Conservation (phyloP, 192 early-diverging fungal genomes). For the Chytriomyces hyalinus region DNA sequence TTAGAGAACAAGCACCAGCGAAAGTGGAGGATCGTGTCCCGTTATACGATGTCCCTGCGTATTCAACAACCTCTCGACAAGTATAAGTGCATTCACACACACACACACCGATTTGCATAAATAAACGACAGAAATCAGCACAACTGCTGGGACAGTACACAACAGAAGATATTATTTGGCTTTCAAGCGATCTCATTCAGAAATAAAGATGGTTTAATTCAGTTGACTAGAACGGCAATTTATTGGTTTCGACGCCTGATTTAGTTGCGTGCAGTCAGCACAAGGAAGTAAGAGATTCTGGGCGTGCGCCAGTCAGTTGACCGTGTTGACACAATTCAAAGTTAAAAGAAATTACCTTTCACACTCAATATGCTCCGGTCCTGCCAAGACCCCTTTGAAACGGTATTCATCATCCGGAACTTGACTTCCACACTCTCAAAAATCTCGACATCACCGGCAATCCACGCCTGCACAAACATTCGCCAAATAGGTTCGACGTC, state of each 20-base stretch:
- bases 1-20: too few species aligned
- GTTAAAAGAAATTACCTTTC: background rate
- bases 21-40: too few species aligned
- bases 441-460: slow-evolving; percentile 12
- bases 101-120: too few species aligned
- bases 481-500: slow-evolving; percentile 32
- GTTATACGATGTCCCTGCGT: too few species aligned
- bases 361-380: slow-evolving; percentile 6
- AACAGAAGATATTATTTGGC: too few species aligned
- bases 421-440: slow-evolving; percentile 18
- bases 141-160: too few species aligned
- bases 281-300: background rate
- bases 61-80: too few species aligned
- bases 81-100: too few species aligned
- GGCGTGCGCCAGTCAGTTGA: background rate
- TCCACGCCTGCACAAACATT: slow-evolving; percentile 32
- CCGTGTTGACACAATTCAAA: background rate
- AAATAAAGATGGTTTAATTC: too few species aligned
- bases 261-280: background rate
- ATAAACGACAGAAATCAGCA: too few species aligned
- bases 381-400: slow-evolving; percentile 19
- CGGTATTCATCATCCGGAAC: slow-evolving; percentile 13
- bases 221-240: background rate
- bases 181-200: too few species aligned
- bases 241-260: background rate